Evolutionary conservation across 78 protist genomes (phyloP), one percentile per base, ranked within the genome.

Genomic region (Chrysochromulina parva): DNA sequence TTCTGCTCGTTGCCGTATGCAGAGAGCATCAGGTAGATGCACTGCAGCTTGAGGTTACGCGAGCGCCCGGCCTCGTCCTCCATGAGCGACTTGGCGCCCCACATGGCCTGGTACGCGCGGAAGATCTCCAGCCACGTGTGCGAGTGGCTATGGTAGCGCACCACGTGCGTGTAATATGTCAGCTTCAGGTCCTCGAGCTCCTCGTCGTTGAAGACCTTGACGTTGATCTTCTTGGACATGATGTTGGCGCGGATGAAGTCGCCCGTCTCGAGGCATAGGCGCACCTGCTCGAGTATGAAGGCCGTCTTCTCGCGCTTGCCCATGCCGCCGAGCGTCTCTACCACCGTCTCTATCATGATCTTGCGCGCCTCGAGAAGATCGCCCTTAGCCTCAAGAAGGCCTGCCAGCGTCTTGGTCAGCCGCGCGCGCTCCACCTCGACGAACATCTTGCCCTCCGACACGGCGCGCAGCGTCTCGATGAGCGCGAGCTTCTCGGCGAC

Each of bases 391-490:
- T 96, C 97, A 24, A 94, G 87, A 19, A 95, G 91, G 58, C 67
- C 82, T 65, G 96, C 94, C 10, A 95, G 60, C 52, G 67, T 90
- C 66, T 58, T 47, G 7, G 96, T 94, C 53, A 96, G 92, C 65
- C 95, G 91, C 54, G 97, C 97, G 58, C 97, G 89, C 94, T 96
- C 96, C 58, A 90, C 92, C 92, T 96, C 97, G 57, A 96, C 97
- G 89, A 7, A 50, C 54, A 28, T 19, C 58, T 92, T 90, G 53
- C 95, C 93, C 50, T 47, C 95, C 19, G 91, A 81, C 24, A 93
- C 84, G 28, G 24, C 26, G 52, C 73, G 88, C 53, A 90, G 88
- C 28, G 95, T 90, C 26, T 89, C 90, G 81, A 93, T 78, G 53
- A 93, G 59, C 67, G 2, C 69, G 19, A 91, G 78, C 90, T 90